Evolutionary conservation across 176 grass and related monocot species (phyloP).

Genomic region (Pontederia paniculata): DNA sequence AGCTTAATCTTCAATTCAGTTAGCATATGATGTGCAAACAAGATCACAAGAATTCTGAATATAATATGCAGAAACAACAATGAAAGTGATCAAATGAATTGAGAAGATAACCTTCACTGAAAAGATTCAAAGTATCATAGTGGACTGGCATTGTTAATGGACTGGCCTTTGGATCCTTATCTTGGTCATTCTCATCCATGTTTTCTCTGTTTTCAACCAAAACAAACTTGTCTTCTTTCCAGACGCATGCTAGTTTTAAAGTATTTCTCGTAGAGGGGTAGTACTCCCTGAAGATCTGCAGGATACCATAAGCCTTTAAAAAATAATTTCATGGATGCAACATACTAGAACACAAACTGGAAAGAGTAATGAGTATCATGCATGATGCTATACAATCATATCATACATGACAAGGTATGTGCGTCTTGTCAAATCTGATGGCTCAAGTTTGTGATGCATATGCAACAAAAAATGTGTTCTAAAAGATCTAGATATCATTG

Average conservation of each 20-base stretch:
- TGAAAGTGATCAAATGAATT: constrained; percentile 9
- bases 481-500: background rate
- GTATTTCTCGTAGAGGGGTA: constrained; percentile 28
- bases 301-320: background rate
- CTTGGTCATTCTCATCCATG: constrained; percentile 19
- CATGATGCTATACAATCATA: no score
- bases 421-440: no score
- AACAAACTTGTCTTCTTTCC: constrained; percentile 63
- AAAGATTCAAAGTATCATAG: constrained; percentile 30
- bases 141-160: constrained; percentile 23
- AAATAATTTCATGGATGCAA: background rate
- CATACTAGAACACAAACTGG: background rate
- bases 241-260: constrained; percentile 36
- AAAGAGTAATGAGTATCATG: background rate
- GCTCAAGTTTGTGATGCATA: no score
- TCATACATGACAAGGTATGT: no score
- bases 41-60: background rate
- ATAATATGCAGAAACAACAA: constrained; percentile 2
- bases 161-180: constrained; percentile 15
- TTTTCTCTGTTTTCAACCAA: constrained; percentile 37
- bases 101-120: constrained; percentile 34
- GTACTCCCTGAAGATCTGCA: constrained; percentile 61
- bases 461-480: no score
- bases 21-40: background rate
- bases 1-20: background rate